Conservation (phyloP, 257 asterid genomes). For the Linaria vulgaris region DNA sequence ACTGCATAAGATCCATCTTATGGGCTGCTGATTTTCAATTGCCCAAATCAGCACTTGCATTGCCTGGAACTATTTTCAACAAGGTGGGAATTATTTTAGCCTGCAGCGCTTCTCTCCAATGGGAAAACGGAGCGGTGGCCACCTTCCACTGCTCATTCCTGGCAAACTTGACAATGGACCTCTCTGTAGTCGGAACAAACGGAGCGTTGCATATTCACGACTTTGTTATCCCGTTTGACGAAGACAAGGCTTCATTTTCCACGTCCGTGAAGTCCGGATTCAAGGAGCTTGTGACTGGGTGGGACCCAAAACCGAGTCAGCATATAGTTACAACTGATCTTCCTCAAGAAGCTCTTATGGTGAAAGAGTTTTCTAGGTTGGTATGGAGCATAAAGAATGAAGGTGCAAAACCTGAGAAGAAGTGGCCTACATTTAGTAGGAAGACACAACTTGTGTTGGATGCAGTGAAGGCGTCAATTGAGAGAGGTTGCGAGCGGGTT, state of each 20-base stretch:
- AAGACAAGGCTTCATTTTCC: conserved; percentile 40
- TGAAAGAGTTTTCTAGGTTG: conserved; percentile 56
- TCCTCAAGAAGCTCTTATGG: conserved; percentile 80
- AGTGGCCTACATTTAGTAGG: conserved; percentile 61
- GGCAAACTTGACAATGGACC: conserved; percentile 62
- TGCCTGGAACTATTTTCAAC: conserved; percentile 46
- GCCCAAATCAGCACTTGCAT: conserved; percentile 57
- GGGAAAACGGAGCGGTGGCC: conserved; percentile 65
- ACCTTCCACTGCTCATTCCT: conserved; percentile 72
- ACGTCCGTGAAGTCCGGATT: conserved; percentile 37
- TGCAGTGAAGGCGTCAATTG: conserved; percentile 70
- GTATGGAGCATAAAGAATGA: conserved; percentile 39
- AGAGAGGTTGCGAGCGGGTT: conserved; percentile 48
- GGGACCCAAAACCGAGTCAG: conserved; percentile 57
- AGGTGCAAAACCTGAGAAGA: conserved; percentile 56
- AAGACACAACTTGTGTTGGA: conserved; percentile 75
- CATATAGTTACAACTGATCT: conserved; percentile 46
- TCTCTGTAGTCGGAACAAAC: conserved; percentile 49
- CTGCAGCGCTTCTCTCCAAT: conserved; percentile 62
- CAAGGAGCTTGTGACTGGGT: conserved; percentile 39
- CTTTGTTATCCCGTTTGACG: conserved; percentile 61
- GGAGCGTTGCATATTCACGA: conserved; percentile 58
- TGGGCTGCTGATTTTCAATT: conserved; percentile 63
- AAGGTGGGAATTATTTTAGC: conserved; percentile 57
- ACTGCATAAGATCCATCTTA: conserved; percentile 62